Evolutionary conservation across 2,329 filamentous ascomycete species (phyloP).

Genomic region (Knufia fluminis): DNA sequence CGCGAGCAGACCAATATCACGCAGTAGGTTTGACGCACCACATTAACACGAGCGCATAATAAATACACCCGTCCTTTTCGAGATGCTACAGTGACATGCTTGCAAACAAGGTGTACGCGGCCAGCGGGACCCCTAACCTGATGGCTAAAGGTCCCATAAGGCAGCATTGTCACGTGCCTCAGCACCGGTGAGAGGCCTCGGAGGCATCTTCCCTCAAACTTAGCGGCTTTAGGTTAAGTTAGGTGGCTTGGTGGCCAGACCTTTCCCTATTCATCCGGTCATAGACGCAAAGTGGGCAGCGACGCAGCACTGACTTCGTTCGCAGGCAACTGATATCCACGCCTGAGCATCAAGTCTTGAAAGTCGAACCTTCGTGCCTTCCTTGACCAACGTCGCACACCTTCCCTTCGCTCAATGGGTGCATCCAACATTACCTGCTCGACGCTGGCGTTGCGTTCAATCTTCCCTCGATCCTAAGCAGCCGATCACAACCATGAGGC

Average conservation of each 20-base stretch:
- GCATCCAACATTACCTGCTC: neutral
- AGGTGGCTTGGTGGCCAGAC: neutral
- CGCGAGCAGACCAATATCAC: too few species aligned
- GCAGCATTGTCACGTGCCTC: too few species aligned
- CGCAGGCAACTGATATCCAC: neutral
- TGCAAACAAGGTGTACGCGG: too few species aligned
- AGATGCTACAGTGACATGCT: too few species aligned
- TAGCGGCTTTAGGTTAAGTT: too few species aligned
- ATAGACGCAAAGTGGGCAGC: neutral
- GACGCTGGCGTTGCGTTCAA: conserved; percentile 9
- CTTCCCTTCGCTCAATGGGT: conserved; percentile 4
- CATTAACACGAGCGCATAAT: too few species aligned
- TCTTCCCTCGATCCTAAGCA: neutral
- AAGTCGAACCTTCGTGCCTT: neutral
- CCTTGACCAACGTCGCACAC: neutral
- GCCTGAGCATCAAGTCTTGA: too few species aligned
- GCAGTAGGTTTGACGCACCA: too few species aligned
- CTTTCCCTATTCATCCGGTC: neutral
- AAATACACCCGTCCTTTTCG: too few species aligned
- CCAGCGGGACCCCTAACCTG: too few species aligned
- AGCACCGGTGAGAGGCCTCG: neutral
- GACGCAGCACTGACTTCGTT: neutral
- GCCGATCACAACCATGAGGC: conserved; percentile 32
- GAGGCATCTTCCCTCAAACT: neutral
- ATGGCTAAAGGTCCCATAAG: too few species aligned